A percentile compares a stretch with the other conserved stretches of the same genome.
Evolutionary conservation across 306 rosid species (phyloP).

Genomic region (Prunus mume): DNA sequence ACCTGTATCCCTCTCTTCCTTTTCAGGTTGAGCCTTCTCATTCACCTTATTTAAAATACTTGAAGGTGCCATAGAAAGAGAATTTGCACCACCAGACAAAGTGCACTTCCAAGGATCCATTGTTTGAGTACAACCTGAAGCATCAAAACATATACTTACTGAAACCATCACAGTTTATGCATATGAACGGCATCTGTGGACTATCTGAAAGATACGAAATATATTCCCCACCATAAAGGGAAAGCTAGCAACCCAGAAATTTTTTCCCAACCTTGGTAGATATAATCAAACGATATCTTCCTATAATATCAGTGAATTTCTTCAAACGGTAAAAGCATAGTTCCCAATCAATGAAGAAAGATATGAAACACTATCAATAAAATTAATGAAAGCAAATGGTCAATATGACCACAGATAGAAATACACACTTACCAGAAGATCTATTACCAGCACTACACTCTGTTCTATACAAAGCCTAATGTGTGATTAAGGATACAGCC

Average conservation of each 20-base stretch:
- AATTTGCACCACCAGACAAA: constrained; percentile 45
- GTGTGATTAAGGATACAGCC: neutral
- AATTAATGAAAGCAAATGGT: neutral
- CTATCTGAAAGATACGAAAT: neutral
- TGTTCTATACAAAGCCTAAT: neutral
- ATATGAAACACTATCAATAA: neutral
- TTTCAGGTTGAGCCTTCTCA: constrained; percentile 41
- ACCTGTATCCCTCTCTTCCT: constrained; percentile 25
- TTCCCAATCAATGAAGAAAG: neutral
- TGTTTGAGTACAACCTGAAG: constrained; percentile 35
- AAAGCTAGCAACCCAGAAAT: neutral
- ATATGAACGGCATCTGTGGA: neutral
- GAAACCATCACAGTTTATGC: constrained; percentile 5
- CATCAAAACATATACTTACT: constrained; percentile 8
- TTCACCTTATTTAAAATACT: constrained; percentile 48
- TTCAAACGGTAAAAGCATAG: neutral
- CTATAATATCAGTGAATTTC: neutral
- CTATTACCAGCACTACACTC: neutral
- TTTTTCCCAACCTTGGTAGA: neutral
- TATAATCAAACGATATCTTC: neutral
- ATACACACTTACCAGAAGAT: neutral
- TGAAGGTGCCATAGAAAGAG: constrained; percentile 36
- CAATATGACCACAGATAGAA: neutral
- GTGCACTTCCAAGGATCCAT: constrained; percentile 63
- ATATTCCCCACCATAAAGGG: neutral